Percentiles rank a stretch among this genome's conserved stretches.
Evolutionary conservation across 1,284 basidiomycete genomes (phyloP).

Genomic region (Ceratobasidium sp.): DNA sequence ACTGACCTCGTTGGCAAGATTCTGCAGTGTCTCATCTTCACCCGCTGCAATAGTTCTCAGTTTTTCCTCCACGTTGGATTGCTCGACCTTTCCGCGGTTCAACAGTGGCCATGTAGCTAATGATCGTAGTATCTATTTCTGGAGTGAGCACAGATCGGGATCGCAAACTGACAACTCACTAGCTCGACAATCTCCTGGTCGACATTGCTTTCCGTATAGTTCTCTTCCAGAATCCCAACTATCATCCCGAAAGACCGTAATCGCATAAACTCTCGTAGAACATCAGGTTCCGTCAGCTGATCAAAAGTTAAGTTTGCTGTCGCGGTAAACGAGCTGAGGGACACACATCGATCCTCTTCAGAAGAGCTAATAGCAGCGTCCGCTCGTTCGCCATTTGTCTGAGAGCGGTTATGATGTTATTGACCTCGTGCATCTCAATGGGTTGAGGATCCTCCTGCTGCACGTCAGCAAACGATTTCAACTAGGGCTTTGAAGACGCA

Average conservation of each 20-base stretch:
- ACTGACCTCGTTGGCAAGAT: conserved; percentile 65
- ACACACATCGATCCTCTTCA: conserved; percentile 83
- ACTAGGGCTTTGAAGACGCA: conserved; percentile 9
- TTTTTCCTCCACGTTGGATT: conserved; percentile 76
- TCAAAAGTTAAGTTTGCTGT: not conserved
- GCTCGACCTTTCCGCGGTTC: conserved; percentile 91
- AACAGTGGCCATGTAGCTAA: conserved; percentile 88
- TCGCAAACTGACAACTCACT: conserved; percentile 61
- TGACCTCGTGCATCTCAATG: conserved; percentile 82
- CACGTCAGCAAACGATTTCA: conserved; percentile 1
- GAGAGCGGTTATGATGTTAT: conserved; percentile 90
- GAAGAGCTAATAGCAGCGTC: conserved; percentile 81
- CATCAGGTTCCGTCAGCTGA: conserved; percentile 62
- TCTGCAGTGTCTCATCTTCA: conserved; percentile 64
- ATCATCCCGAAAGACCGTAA: conserved; percentile 93
- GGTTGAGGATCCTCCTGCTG: conserved; percentile 63
- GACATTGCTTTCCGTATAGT: conserved; percentile 50
- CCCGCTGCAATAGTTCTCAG: conserved; percentile 65
- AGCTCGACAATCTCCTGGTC: conserved; percentile 72
- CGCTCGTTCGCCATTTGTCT: conserved; percentile 82
- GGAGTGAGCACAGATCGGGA: conserved; percentile 48
- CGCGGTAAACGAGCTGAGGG: not conserved
- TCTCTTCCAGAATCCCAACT: conserved; percentile 86
- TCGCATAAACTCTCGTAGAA: conserved; percentile 87
- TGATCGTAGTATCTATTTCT: conserved; percentile 58